These are phyloP conservation scores for Leccinum solheimii DNA, from an alignment of 1,284 basidiomycete genomes.

Conservation along the genomic window DNA sequence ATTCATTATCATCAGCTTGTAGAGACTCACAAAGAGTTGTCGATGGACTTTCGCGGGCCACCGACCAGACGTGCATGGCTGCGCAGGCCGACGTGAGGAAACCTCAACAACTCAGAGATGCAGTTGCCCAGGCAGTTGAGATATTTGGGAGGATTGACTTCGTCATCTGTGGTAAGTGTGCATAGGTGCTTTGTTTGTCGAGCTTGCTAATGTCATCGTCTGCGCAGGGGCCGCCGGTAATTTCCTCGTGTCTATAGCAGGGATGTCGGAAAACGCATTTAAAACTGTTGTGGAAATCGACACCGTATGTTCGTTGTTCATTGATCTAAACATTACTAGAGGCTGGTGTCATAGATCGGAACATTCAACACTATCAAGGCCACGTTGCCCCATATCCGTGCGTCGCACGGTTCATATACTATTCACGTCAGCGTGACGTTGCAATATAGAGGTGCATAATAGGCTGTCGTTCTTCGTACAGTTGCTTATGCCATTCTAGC, in stretches of 20 bases:
- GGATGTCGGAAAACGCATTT: not conserved
- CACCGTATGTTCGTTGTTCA: constrained; percentile 51
- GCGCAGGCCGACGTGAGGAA: not conserved
- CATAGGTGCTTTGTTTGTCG: not conserved
- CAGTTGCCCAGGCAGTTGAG: constrained; percentile 65
- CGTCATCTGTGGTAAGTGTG: not conserved
- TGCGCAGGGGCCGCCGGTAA: not conserved
- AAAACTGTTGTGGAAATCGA: constrained; percentile 94
- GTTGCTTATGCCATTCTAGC: constrained; percentile 40
- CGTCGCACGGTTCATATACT: constrained; percentile 72
- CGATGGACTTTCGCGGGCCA: constrained; percentile 66
- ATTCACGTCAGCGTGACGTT: constrained; percentile 91
- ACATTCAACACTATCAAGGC: constrained; percentile 96
- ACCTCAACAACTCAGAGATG: not conserved
- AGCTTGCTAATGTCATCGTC: not conserved
- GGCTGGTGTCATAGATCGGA: constrained; percentile 58
- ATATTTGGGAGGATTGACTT: constrained; percentile 90
- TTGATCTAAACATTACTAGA: not conserved
- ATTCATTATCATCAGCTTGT: constrained; percentile 50
- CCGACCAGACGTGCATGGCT: constrained; percentile 48
- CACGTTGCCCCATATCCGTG: constrained; percentile 73
- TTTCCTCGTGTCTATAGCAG: not conserved
- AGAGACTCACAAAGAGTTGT: constrained; percentile 74
- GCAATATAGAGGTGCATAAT: constrained; percentile 75
- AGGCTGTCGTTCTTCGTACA: not conserved